These are phyloP conservation scores for Penicillium sp. DNA, from an alignment of 2,329 filamentous ascomycete species.

Conservation along the genomic window DNA sequence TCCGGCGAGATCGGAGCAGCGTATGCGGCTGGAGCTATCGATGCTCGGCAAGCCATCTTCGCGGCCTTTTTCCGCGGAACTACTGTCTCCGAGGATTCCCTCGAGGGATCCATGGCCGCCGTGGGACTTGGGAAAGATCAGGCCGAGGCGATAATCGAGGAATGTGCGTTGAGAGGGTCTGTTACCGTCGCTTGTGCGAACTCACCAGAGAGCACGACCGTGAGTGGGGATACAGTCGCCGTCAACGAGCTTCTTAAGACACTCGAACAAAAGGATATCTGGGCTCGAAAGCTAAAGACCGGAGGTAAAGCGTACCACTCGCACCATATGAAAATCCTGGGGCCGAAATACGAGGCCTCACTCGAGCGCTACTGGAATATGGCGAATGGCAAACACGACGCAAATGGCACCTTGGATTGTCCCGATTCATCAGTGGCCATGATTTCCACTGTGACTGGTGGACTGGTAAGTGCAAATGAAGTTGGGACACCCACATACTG, in stretches of 20 bases:
- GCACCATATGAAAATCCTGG: not conserved
- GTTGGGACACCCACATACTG: not conserved
- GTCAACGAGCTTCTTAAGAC: not conserved
- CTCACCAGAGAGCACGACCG: not conserved
- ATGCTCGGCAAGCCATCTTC: constrained; percentile 3
- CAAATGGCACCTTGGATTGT: not conserved
- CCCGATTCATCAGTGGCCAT: not conserved
- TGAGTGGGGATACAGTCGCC: not conserved
- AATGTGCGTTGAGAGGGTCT: constrained; percentile 2
- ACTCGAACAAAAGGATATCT: not conserved
- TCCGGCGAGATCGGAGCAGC: constrained; percentile 12
- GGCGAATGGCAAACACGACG: not conserved
- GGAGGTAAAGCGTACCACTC: not conserved
- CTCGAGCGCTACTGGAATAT: not conserved
- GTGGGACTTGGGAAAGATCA: constrained; percentile 12
- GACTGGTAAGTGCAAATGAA: not conserved
- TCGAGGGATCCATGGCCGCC: constrained; percentile 21
- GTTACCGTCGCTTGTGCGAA: not conserved
- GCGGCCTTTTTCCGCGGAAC: not conserved
- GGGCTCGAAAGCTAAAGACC: not conserved
- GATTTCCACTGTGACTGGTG: not conserved
- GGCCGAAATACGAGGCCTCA: not conserved
- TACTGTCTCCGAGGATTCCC: not conserved
- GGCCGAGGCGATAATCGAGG: constrained; percentile 7
- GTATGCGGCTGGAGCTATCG: constrained; percentile 5